Percentiles rank a stretch among this genome's conserved stretches.
Conservation (phyloP, 1,284 basidiomycete species). For the Puccinia hordei region DNA sequence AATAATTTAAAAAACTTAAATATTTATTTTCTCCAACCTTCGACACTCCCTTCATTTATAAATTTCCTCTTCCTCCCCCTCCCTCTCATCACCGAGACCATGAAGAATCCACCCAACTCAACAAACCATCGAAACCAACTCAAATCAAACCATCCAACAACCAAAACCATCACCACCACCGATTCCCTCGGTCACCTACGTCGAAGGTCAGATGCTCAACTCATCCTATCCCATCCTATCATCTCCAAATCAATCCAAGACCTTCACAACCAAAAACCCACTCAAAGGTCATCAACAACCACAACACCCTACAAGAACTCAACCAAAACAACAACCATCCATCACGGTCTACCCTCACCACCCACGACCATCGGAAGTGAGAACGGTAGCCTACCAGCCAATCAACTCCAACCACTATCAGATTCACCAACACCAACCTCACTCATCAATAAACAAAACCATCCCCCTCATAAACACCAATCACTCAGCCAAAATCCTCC, state of each 20-base stretch:
- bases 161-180: not conserved
- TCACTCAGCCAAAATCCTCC: no score
- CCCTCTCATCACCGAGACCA: no score
- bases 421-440: no score
- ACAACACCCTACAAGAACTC: not conserved
- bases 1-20: no score
- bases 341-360: slow-evolving; percentile 43
- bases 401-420: not conserved
- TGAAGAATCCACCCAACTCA: no score
- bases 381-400: not conserved
- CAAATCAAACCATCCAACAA: no score
- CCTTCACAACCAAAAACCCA: not conserved
- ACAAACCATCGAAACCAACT: no score
- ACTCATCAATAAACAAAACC: no score
- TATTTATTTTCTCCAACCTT: no score
- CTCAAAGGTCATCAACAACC: not conserved
- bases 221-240: slow-evolving; percentile 7
- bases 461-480: no score
- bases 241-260: not conserved
- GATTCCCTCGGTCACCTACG: not conserved
- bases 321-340: not conserved
- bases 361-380: not conserved
- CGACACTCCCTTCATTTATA: no score
- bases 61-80: no score
- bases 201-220: not conserved